Evolutionary conservation across 176 grass and related monocot species (phyloP).

Genomic region (Carex pumila): DNA sequence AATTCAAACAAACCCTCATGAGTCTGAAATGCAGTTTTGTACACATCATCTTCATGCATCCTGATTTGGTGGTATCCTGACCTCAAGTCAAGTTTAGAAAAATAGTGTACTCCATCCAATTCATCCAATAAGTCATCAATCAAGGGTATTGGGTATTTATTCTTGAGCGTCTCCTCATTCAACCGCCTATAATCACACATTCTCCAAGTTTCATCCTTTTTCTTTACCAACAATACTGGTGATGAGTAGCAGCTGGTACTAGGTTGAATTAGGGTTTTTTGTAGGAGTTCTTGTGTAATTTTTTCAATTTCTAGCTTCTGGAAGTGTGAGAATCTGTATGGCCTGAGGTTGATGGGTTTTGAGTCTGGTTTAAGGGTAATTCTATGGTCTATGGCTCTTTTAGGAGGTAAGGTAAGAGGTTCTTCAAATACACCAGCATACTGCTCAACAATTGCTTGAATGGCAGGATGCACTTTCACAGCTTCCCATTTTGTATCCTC

Average conservation of each 20-base stretch:
- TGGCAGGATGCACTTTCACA: too few species aligned
- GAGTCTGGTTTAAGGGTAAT: not conserved
- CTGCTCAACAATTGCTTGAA: too few species aligned
- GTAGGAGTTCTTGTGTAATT: not conserved
- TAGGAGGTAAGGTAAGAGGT: too few species aligned
- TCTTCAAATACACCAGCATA: too few species aligned
- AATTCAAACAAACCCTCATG: too few species aligned
- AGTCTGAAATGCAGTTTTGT: too few species aligned
- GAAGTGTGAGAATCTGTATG: not conserved
- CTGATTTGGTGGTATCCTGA: not conserved
- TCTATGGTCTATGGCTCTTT: too few species aligned
- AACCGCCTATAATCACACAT: not conserved
- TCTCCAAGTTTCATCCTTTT: not conserved
- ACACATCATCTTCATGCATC: too few species aligned
- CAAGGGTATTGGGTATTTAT: not conserved
- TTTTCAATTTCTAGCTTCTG: not conserved
- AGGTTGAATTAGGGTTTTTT: not conserved
- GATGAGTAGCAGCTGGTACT: not conserved
- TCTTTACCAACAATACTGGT: not conserved
- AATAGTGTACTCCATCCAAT: not conserved
- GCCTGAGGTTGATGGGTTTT: not conserved
- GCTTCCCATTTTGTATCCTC: too few species aligned
- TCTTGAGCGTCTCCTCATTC: not conserved
- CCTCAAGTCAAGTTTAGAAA: not conserved
- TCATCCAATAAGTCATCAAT: conserved; percentile 12